Conservation (phyloP, 768 basidiomycete species). For the Filobasidium wieringae region DNA sequence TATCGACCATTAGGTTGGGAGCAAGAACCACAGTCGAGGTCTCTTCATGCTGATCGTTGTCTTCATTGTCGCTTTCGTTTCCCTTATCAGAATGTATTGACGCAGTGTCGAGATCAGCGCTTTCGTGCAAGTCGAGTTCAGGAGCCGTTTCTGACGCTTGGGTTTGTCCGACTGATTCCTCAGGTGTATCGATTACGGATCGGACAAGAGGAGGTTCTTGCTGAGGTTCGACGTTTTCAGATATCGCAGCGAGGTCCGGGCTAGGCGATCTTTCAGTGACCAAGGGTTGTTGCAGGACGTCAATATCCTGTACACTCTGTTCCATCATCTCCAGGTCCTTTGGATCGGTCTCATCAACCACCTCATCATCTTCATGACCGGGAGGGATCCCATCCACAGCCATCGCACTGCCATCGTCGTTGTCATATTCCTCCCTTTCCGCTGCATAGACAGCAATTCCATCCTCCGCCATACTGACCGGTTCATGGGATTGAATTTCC, state of each 20-base stretch:
- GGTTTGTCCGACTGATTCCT: too few species aligned
- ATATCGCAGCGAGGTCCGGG: too few species aligned
- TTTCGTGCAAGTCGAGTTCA: too few species aligned
- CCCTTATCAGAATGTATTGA: background rate
- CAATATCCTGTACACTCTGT: too few species aligned
- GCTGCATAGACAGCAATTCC: background rate
- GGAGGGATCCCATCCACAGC: conserved; percentile 3
- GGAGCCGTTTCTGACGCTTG: too few species aligned
- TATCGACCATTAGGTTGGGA: background rate
- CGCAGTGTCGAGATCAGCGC: too few species aligned
- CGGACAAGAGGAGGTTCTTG: too few species aligned
- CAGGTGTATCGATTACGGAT: too few species aligned
- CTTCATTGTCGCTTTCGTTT: background rate
- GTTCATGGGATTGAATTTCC: conserved; percentile 6
- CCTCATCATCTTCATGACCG: conserved; percentile 6
- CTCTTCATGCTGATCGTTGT: background rate
- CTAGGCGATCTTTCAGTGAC: too few species aligned
- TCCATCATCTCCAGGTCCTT: background rate
- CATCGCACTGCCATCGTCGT: conserved; percentile 1
- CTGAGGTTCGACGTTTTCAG: too few species aligned
- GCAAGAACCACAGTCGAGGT: background rate
- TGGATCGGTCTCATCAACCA: conserved; percentile 11
- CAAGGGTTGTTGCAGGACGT: too few species aligned
- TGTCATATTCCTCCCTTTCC: conserved; percentile 8
- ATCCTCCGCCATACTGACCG: background rate